phyloP scores from a whole-genome alignment of 257 asterid species.

The Jaltomata sinuosa region DNA sequence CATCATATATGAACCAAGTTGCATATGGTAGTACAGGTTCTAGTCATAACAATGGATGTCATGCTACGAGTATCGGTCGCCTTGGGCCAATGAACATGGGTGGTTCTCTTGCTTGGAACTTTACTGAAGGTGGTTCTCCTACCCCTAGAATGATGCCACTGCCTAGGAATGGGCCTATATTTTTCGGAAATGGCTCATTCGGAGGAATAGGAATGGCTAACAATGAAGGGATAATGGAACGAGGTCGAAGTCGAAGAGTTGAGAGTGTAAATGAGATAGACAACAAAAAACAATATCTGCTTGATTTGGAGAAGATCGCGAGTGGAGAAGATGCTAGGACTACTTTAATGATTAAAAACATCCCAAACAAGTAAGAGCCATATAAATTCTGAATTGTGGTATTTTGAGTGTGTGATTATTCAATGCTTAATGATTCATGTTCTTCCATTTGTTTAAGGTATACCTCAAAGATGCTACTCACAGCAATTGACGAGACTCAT shows the following conservation, averaged over 20 bases:
- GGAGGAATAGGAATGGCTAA: constrained; percentile 42
- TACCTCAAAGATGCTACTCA: constrained; percentile 91
- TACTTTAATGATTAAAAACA: constrained; percentile 91
- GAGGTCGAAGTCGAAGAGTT: constrained; percentile 59
- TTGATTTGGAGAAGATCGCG: constrained; percentile 73
- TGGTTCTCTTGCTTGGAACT: constrained; percentile 53
- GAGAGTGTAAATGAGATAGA: constrained; percentile 67
- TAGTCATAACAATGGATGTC: constrained; percentile 37
- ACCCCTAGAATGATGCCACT: constrained; percentile 53
- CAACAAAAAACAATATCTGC: constrained; percentile 74
- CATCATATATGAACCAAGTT: constrained; percentile 45
- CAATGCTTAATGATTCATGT: background rate
- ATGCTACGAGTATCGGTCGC: constrained; percentile 28
- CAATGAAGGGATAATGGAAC: constrained; percentile 49
- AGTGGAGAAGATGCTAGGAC: constrained; percentile 84
- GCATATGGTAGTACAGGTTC: constrained; percentile 41
- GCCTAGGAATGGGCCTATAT: constrained; percentile 58
- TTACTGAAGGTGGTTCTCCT: constrained; percentile 54
- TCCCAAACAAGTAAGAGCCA: constrained; percentile 82
- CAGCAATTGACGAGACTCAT: constrained; percentile 87
- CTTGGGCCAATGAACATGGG: constrained; percentile 57
- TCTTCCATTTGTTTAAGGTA: constrained; percentile 41
- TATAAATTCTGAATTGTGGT: background rate
- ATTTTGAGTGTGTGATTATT: background rate
- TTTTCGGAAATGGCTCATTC: constrained; percentile 60